phyloP scores from a whole-genome alignment of 129 eudicot species.

The Gnaphalium uliginosum region DNA sequence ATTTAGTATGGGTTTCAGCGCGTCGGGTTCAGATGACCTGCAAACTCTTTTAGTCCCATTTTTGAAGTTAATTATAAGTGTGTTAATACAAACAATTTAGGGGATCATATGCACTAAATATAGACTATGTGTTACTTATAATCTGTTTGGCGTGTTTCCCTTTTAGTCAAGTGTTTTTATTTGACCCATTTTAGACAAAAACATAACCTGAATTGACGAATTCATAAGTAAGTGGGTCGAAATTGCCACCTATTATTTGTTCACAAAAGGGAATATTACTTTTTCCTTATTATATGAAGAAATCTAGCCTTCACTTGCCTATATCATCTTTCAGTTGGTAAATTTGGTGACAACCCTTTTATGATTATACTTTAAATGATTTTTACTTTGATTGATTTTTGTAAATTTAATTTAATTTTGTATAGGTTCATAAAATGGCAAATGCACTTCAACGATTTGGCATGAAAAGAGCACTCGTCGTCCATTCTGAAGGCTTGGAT shows the following conservation, averaged over 20 bases:
- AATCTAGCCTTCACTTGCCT: not conserved
- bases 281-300: not conserved
- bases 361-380: not conserved
- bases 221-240: conserved; percentile 2
- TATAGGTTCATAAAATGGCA: conserved; percentile 86
- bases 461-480: conserved; percentile 90
- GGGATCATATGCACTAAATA: not conserved
- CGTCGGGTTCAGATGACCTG: not conserved
- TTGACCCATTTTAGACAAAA: not conserved
- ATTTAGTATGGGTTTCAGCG: not conserved
- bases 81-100: not conserved
- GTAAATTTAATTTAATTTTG: conserved; percentile 7
- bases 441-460: conserved; percentile 87
- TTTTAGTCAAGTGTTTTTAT: not conserved
- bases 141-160: not conserved
- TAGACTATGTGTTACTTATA: not conserved
- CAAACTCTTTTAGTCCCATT: too few relatives aligned
- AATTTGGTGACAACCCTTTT: not conserved
- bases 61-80: too few relatives aligned
- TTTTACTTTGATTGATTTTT: not conserved
- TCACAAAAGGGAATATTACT: not conserved
- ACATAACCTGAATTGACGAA: not conserved
- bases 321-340: not conserved
- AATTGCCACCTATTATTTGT: not conserved
- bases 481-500: conserved; percentile 93